Evolutionary conservation across 140 eudicot species (phyloP), one percentile per base, ranked within the genome.

Genomic region (Ambrosia hybrid): DNA sequence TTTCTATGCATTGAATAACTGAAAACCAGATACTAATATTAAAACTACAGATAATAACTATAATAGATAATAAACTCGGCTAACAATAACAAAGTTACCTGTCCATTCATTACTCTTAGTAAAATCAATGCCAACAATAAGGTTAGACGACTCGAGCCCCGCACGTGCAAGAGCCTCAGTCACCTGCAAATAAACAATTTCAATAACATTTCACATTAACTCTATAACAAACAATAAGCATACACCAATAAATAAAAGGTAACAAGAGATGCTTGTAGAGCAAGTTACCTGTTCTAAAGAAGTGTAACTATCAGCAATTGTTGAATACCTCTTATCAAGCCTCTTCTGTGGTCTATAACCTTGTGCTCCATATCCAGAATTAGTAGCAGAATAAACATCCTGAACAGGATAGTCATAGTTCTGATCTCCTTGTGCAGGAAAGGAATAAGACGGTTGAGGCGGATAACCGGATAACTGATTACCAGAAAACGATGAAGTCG

Each of bases 31-130:
- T 41, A 7, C 46, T 41, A 41, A 41, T 41, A 0, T 5, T 41
- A 41, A 41, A 5, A 41, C 8, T 7, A 7, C 46, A 6, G 8
- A 21, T 21, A 21, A 21, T 21, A 21, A 21, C 30, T 21, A 21
- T 39, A 39, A 1, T 39, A 39, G 45, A 39, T 39, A 39, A 39
- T 39, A 39, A 39, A 39, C 45, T 0, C 45, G 45, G 45, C 45
- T 39, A 41, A 6, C 9, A 6, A 41, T 0, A 41, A 43, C 21
- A 70, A 33, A 70, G 3, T 15, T 70, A 93, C 98, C 98, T 78
- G 96, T 90, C 99, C 97, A 94, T 71, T 88, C 99, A 67, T 94
- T 94, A 83, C 99, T 94, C 84, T 90, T 90, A 6, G 99, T 94
- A 87, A 94, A 94, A 76, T 94, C 99, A 56, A 94, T 84, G 43